phyloP scores from a whole-genome alignment of 345 rosid genomes.

The Toxicodendron radicans region DNA sequence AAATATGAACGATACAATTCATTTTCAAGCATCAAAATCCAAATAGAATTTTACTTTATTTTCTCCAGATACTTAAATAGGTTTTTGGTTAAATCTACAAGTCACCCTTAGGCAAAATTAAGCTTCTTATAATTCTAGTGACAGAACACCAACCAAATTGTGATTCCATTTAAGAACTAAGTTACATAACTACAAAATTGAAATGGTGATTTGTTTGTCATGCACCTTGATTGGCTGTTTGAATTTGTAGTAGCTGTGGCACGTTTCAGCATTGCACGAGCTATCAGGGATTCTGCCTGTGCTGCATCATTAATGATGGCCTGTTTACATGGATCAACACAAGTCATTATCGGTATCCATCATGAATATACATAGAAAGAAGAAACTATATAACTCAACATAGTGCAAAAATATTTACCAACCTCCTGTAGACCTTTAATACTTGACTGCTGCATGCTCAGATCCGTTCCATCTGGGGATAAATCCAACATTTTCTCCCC shows the following conservation, averaged over 20 bases:
- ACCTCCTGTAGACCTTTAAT: slow-evolving; percentile 83
- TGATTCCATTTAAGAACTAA: background rate
- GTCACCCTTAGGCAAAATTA: background rate
- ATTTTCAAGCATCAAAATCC: slow-evolving; percentile 5
- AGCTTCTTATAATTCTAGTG: background rate
- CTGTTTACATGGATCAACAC: slow-evolving; percentile 37
- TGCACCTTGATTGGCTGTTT: slow-evolving; percentile 83
- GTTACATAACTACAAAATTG: background rate
- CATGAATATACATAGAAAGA: background rate
- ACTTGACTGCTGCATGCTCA: slow-evolving; percentile 64
- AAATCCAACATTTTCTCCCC: slow-evolving; percentile 72
- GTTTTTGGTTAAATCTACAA: background rate
- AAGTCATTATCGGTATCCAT: slow-evolving; percentile 14
- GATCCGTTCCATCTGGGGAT: slow-evolving; percentile 54
- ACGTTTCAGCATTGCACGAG: slow-evolving; percentile 74
- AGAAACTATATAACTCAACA: slow-evolving; percentile 3
- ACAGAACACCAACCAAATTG: background rate
- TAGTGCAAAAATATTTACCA: background rate
- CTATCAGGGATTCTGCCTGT: slow-evolving; percentile 69
- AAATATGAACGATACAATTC: background rate
- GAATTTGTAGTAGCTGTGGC: slow-evolving; percentile 79
- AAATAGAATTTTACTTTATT: background rate
- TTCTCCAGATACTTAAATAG: background rate
- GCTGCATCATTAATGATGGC: slow-evolving; percentile 46
- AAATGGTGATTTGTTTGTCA: background rate